Evolutionary conservation across 768 basidiomycete species (phyloP).

Genomic region (Epithele typhae): DNA sequence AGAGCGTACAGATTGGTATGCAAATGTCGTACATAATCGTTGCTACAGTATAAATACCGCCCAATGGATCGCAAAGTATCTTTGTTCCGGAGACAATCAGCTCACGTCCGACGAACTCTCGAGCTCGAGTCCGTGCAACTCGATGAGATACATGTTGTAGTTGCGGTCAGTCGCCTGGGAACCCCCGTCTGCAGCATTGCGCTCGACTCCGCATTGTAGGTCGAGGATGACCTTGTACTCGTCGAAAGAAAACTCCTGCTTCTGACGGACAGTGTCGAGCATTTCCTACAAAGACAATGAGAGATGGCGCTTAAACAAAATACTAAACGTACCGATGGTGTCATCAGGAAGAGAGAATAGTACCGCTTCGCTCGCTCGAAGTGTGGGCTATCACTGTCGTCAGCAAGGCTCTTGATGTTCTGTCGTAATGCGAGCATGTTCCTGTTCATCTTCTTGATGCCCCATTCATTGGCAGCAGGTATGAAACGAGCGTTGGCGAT

Average conservation of each 20-base stretch:
- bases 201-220: constrained; percentile 83
- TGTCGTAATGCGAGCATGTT: constrained; percentile 93
- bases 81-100: too few relatives aligned
- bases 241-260: constrained; percentile 75
- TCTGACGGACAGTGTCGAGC: constrained; percentile 62
- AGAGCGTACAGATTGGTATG: constrained; percentile 18
- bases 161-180: constrained; percentile 60
- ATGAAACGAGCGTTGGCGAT: constrained; percentile 72
- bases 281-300: constrained; percentile 49
- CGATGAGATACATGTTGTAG: constrained; percentile 87
- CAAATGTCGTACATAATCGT: constrained; percentile 13
- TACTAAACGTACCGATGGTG: constrained; percentile 59
- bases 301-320: too few relatives aligned
- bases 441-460: constrained; percentile 81
- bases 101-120: constrained; percentile 35
- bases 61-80: too few relatives aligned
- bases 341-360: constrained; percentile 70
- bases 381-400: constrained; percentile 55
- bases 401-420: constrained; percentile 72
- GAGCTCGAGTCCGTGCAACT: constrained; percentile 78
- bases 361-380: constrained; percentile 77
- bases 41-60: too few relatives aligned
- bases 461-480: constrained; percentile 63
- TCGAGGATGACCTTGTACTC: constrained; percentile 91
- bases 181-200: constrained; percentile 43